Percentiles rank a stretch among this genome's conserved stretches.
Conservation (phyloP, 1,139 yeast genomes). For the Protomyces gravidus region DNA sequence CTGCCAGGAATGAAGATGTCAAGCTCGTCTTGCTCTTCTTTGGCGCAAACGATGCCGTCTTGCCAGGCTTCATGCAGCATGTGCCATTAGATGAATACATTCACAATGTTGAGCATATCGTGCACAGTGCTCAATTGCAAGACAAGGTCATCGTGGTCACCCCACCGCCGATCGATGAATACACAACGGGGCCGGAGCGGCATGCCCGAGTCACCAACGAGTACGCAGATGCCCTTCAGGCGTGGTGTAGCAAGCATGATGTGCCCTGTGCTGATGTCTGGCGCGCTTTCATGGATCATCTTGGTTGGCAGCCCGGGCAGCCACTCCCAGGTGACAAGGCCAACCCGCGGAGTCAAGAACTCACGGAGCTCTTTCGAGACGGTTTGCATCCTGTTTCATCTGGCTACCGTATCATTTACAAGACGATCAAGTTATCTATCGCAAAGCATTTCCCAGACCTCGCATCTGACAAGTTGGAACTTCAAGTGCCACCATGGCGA, state of each 20-base stretch:
- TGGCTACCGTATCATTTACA: slow-evolving; percentile 55
- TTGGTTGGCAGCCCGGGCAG: slow-evolving; percentile 35
- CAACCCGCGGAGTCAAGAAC: slow-evolving; percentile 2
- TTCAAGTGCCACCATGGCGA: slow-evolving; percentile 14
- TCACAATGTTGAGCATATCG: neutral
- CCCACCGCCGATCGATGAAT: slow-evolving; percentile 60
- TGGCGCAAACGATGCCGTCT: slow-evolving; percentile 70
- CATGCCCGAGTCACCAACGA: slow-evolving; percentile 44
- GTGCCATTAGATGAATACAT: slow-evolving; percentile 10
- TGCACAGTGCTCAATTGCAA: neutral
- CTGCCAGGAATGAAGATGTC: slow-evolving; percentile 33
- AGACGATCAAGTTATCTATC: slow-evolving; percentile 9
- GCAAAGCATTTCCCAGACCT: neutral
- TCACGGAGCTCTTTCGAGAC: slow-evolving; percentile 44
- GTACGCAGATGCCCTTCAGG: slow-evolving; percentile 51
- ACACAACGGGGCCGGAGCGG: slow-evolving; percentile 37
- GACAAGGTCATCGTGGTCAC: slow-evolving; percentile 52
- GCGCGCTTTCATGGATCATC: slow-evolving; percentile 42
- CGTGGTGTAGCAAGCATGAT: slow-evolving; percentile 46
- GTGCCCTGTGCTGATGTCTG: slow-evolving; percentile 57
- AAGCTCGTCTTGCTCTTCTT: slow-evolving; percentile 58
- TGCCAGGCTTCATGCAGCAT: slow-evolving; percentile 23
- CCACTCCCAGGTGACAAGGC: slow-evolving; percentile 28
- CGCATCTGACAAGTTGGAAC: neutral
- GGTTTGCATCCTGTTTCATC: slow-evolving; percentile 65